phyloP scores from a whole-genome alignment of 2,329 filamentous ascomycete genomes.

The Aspergillus sp. region DNA sequence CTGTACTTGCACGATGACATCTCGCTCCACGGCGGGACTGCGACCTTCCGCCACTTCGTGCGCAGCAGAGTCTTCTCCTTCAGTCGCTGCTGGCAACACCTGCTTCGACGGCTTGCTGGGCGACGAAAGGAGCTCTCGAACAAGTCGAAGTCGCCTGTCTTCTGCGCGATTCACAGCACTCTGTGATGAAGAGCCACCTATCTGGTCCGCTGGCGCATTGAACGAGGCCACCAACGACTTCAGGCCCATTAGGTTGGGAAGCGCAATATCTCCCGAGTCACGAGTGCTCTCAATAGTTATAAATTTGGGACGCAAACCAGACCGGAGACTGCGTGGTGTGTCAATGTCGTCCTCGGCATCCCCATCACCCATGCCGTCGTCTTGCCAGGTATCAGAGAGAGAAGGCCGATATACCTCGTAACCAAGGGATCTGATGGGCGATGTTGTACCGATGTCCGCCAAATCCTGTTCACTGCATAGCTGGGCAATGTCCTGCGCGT shows the following conservation, averaged over 20 bases:
- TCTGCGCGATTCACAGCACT: constrained; percentile 28
- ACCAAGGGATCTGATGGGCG: constrained; percentile 48
- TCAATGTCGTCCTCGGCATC: constrained; percentile 46
- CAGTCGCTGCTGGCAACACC: neutral
- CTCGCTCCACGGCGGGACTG: constrained; percentile 26
- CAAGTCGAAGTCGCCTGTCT: constrained; percentile 36
- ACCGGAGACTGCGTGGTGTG: constrained; percentile 22
- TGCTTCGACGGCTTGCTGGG: constrained; percentile 17
- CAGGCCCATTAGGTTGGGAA: constrained; percentile 35
- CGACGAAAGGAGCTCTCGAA: constrained; percentile 38
- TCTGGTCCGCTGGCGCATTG: constrained; percentile 29
- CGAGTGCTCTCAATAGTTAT: constrained; percentile 38
- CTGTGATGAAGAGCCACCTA: constrained; percentile 21
- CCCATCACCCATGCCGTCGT: constrained; percentile 52
- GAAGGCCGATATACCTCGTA: constrained; percentile 56
- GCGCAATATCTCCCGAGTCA: constrained; percentile 33
- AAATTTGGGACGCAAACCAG: constrained; percentile 30
- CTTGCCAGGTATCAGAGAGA: constrained; percentile 33
- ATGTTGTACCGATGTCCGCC: constrained; percentile 35
- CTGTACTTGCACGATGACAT: constrained; percentile 73
- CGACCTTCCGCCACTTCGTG: constrained; percentile 10
- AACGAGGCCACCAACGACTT: constrained; percentile 37
- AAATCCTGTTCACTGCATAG: constrained; percentile 46
- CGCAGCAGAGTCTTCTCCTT: constrained; percentile 15
- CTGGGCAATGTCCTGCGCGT: constrained; percentile 50